Conservation (phyloP, 2,329 filamentous ascomycete species). For the Fonsecaea nubica region DNA sequence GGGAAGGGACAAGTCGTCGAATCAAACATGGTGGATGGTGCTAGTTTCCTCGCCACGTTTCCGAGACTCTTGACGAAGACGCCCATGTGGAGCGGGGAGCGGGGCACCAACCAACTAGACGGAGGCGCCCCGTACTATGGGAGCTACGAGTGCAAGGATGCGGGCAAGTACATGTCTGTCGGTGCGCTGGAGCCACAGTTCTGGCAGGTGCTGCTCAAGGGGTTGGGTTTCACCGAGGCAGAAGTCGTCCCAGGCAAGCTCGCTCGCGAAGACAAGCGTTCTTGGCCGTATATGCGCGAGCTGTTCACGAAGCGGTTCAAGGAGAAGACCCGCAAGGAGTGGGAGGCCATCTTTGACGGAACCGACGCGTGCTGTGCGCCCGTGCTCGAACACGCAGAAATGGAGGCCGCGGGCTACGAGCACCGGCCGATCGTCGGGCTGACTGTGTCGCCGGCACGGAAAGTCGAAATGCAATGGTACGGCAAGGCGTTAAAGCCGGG, state of each 20-base stretch:
- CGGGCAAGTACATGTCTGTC: constrained; percentile 77
- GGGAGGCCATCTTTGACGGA: constrained; percentile 85
- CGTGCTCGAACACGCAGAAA: constrained; percentile 75
- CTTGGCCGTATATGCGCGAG: constrained; percentile 71
- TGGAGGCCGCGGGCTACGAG: constrained; percentile 64
- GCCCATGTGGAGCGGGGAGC: constrained; percentile 65
- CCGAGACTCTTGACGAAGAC: constrained; percentile 71
- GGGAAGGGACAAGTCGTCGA: constrained; percentile 87
- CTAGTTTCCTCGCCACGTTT: constrained; percentile 78
- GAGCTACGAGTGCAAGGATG: constrained; percentile 83
- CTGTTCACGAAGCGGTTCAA: constrained; percentile 71
- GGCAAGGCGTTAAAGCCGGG: constrained; percentile 68
- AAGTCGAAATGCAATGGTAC: constrained; percentile 70
- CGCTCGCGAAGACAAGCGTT: constrained; percentile 65
- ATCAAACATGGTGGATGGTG: constrained; percentile 95
- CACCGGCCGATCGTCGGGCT: constrained; percentile 59
- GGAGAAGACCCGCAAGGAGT: constrained; percentile 73
- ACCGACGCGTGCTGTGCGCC: constrained; percentile 94
- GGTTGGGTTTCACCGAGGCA: constrained; percentile 64
- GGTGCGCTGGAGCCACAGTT: constrained; percentile 90
- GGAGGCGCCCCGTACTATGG: constrained; percentile 87
- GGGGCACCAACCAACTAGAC: constrained; percentile 81
- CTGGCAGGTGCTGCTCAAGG: constrained; percentile 70
- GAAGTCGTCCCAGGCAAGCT: constrained; percentile 50
- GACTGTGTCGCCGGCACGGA: constrained; percentile 70